Conservation (phyloP, 2,329 filamentous ascomycete species). For the Botryosphaeria dothidea region DNA sequence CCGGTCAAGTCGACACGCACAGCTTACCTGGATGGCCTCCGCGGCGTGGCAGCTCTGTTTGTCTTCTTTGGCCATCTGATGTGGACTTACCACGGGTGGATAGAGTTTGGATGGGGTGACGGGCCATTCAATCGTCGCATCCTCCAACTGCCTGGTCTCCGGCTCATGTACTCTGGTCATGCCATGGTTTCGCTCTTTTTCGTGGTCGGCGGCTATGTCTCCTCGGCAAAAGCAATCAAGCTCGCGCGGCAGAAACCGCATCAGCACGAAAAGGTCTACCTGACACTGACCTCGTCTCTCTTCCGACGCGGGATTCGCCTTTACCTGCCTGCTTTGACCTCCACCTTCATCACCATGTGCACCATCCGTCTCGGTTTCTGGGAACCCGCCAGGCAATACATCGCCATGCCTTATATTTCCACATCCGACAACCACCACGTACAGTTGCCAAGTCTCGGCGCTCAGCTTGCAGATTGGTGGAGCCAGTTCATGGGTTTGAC, state of each 20-base stretch:
- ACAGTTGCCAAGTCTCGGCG: background rate
- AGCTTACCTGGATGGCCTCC: background rate
- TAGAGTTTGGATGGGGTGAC: slow-evolving; percentile 15
- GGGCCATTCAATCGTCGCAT: slow-evolving; percentile 17
- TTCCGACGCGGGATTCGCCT: slow-evolving; percentile 46
- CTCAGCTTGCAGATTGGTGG: background rate
- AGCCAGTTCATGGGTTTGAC: background rate
- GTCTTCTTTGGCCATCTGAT: background rate
- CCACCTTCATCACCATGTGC: slow-evolving; percentile 37
- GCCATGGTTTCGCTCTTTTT: slow-evolving; percentile 52
- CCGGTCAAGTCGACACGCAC: background rate
- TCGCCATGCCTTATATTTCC: background rate
- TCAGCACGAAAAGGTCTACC: slow-evolving; percentile 36
- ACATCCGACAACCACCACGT: background rate
- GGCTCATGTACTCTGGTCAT: slow-evolving; percentile 35
- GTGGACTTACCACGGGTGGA: background rate
- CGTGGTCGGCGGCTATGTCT: slow-evolving; percentile 50
- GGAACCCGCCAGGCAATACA: background rate
- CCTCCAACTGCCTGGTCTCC: slow-evolving; percentile 22
- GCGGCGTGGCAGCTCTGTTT: background rate
- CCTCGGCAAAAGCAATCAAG: slow-evolving; percentile 33
- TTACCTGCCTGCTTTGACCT: background rate
- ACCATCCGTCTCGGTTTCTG: background rate
- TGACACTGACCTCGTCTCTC: slow-evolving; percentile 43
- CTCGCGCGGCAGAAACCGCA: slow-evolving; percentile 37